Conservation (phyloP, 495 filamentous ascomycete species). For the Lophium mytilinum region DNA sequence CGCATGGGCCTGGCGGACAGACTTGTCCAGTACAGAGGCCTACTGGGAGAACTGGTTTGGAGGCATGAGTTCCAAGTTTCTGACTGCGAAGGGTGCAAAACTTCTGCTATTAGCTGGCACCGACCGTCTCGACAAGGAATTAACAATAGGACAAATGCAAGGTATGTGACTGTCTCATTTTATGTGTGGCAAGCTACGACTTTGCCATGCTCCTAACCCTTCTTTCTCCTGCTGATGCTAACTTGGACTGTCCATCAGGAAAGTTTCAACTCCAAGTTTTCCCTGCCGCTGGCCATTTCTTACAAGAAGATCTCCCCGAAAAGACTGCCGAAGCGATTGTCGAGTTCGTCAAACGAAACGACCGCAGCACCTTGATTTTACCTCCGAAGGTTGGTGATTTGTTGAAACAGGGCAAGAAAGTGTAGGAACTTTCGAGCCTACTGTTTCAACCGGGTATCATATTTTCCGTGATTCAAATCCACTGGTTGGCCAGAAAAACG, state of each 20-base stretch:
- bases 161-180: constrained; percentile 39
- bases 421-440: constrained; percentile 10
- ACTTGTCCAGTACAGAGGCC: constrained; percentile 73
- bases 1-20: constrained; percentile 80
- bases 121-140: constrained; percentile 84
- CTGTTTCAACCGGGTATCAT: not conserved
- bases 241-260: constrained; percentile 39
- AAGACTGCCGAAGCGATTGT: constrained; percentile 69
- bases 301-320: constrained; percentile 89
- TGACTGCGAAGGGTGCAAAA: constrained; percentile 78
- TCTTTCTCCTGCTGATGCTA: not conserved
- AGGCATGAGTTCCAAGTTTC: constrained; percentile 81
- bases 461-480: no score
- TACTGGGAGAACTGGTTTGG: constrained; percentile 95
- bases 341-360: constrained; percentile 88
- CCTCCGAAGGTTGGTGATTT: constrained; percentile 79
- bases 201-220: no score
- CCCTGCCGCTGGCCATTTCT: constrained; percentile 90
- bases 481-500: no score
- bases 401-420: constrained; percentile 39
- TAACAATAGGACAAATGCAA: constrained; percentile 98
- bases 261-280: constrained; percentile 95
- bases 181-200: no score
- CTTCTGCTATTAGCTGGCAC: constrained; percentile 86
- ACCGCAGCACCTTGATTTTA: constrained; percentile 71